Base-by-base conservation (phyloP, 495 filamentous ascomycete genomes). In the Aspergillus avenaceus region DNA sequence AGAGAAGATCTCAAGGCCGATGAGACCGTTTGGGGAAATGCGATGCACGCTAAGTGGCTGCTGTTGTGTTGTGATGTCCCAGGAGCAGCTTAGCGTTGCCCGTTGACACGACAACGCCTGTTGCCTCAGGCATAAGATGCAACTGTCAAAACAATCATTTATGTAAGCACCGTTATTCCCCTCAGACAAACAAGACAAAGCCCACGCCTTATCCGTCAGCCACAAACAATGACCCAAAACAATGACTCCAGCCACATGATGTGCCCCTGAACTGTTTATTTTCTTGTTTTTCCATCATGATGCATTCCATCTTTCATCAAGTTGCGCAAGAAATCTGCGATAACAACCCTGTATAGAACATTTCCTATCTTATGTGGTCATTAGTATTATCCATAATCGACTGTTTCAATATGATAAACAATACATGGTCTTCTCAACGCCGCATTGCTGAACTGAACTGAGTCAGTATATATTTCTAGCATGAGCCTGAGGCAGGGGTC, bases 31-130 rank as follows among this genome's bases (percentile, higher is more conserved):
- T 69, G 59, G 61, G 65, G 62, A 57, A 69, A 59, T 64, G 64
- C 63, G 65, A 68, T 66, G 66, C 66, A 67, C 64, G 55, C 56
- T 65, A 48, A 61, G 41, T 53, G 53, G 59, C 58, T 50, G 42
- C 63, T 71, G 70, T 71, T 71, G 63, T 72, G 70, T 70, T 74
- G 58, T 72, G 66, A 47, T 69, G 50, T 18, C 1, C 64, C 60
- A 11, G 11, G 49, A 60, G 25, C 16, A 65, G 72, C 32, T 52
- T 73, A 74, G 72, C 44, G 59, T 18, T 5, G 7, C 2, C 16
- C 13, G 72, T 75, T 74, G 72, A 63, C 72, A 61, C 57, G 72
- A 63, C 69, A 74, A 75, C 72, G 34, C 22, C 14, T 0, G 11
- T 13, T 45, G 47, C 42, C 37, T 60, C 51, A 58, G 57, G 57